A percentile compares a stretch with the other conserved stretches of the same genome.
These are phyloP conservation scores for Rhizopus arrhizus DNA, from an alignment of 371 early-diverging fungal genomes.

Conservation along the genomic window DNA sequence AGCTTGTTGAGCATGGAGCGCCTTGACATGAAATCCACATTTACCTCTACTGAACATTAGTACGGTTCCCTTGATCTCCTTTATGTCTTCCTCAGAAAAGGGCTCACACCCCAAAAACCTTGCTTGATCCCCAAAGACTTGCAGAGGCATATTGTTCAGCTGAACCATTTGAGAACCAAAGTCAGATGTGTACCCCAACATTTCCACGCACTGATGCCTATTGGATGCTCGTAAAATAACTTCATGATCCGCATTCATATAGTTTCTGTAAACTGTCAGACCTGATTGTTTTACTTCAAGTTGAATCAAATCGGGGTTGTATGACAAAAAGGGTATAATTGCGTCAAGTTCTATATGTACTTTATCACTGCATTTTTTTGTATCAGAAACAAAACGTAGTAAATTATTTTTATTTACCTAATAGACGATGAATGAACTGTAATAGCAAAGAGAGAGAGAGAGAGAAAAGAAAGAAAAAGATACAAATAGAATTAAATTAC, in stretches of 20 bases:
- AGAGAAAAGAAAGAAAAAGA: constrained; percentile 3
- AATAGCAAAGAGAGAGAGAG: constrained; percentile 1
- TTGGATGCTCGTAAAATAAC: constrained; percentile 4
- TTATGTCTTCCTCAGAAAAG: constrained; percentile 24
- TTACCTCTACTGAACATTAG: constrained; percentile 51
- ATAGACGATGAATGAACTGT: constrained; percentile 3
- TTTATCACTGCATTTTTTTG: background rate
- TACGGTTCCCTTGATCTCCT: constrained; percentile 32
- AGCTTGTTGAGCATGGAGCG: constrained; percentile 47
- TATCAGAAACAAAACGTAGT: background rate
- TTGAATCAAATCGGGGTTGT: constrained; percentile 29
- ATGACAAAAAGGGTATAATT: constrained; percentile 2
- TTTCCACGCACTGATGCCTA: constrained; percentile 2
- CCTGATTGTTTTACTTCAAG: constrained; percentile 16
- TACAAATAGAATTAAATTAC: background rate
- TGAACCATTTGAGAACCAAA: constrained; percentile 8
- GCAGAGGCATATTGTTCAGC: background rate
- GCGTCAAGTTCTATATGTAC: background rate
- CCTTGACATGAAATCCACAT: constrained; percentile 55
- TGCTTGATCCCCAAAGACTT: constrained; percentile 29
- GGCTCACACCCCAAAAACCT: constrained; percentile 44
- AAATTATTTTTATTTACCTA: constrained; percentile 2
- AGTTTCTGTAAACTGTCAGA: background rate
- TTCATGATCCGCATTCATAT: constrained; percentile 1
- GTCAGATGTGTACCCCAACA: constrained; percentile 5